Percentiles rank a stretch among this genome's conserved stretches.
These are phyloP conservation scores for Fusarium sulawesiense DNA, from an alignment of 2,329 filamentous ascomycete genomes.

Conservation along the genomic window DNA sequence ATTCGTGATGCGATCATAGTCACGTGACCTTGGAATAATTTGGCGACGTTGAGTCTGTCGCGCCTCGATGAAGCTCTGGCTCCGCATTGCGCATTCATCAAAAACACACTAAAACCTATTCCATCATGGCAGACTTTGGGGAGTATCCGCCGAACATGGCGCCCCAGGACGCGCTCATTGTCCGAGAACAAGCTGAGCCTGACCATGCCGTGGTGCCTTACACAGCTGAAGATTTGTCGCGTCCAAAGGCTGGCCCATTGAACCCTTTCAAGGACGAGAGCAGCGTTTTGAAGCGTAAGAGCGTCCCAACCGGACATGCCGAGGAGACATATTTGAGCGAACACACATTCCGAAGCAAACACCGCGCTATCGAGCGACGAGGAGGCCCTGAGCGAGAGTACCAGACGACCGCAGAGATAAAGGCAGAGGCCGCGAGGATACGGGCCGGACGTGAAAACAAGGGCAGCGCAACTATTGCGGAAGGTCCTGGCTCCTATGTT, in stretches of 20 bases:
- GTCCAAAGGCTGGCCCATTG: slow-evolving; percentile 73
- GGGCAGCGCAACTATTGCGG: slow-evolving; percentile 84
- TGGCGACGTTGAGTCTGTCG: slow-evolving; percentile 22
- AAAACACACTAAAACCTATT: background rate
- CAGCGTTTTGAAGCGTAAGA: slow-evolving; percentile 77
- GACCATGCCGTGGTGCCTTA: slow-evolving; percentile 72
- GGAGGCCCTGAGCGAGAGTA: slow-evolving; percentile 68
- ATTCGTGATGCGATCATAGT: slow-evolving; percentile 29
- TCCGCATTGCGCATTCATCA: slow-evolving; percentile 25
- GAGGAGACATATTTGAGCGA: slow-evolving; percentile 92
- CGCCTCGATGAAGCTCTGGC: slow-evolving; percentile 13
- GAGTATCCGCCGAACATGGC: slow-evolving; percentile 75
- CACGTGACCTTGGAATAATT: slow-evolving; percentile 30
- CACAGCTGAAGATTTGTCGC: slow-evolving; percentile 77
- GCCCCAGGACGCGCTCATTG: slow-evolving; percentile 71
- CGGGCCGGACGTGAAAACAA: slow-evolving; percentile 84
- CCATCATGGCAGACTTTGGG: slow-evolving; percentile 68
- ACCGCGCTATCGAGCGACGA: slow-evolving; percentile 81
- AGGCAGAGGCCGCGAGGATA: slow-evolving; percentile 76
- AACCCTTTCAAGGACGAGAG: slow-evolving; percentile 79
- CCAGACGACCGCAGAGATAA: slow-evolving; percentile 67
- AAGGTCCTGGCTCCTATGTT: slow-evolving; percentile 88
- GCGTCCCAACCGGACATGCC: slow-evolving; percentile 85
- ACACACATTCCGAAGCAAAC: slow-evolving; percentile 87
- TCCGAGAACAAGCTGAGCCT: slow-evolving; percentile 64